phyloP scores from a whole-genome alignment of 2,329 filamentous ascomycete species.

The Plenodomus biglobosus region DNA sequence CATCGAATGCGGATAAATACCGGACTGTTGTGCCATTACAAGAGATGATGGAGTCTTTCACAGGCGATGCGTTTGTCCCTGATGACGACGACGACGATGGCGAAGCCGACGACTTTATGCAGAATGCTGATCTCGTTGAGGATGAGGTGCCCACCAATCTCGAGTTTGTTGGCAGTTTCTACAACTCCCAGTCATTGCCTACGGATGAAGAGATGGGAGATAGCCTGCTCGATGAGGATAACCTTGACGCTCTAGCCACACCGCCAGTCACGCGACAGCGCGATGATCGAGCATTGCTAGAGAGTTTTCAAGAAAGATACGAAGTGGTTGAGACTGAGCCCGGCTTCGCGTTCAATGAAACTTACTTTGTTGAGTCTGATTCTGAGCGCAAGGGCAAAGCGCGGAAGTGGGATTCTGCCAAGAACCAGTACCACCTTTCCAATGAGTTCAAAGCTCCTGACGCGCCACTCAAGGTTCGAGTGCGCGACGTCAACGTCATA shows the following conservation, averaged over 20 bases:
- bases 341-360: conserved; percentile 72
- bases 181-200: conserved; percentile 48
- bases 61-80: conserved; percentile 76
- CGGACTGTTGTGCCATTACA: conserved; percentile 83
- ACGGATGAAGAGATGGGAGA: conserved; percentile 48
- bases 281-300: conserved; percentile 46
- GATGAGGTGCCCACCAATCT: conserved; percentile 46
- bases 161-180: conserved; percentile 59
- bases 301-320: conserved; percentile 57
- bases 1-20: conserved; percentile 81
- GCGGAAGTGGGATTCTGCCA: conserved; percentile 77
- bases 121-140: conserved; percentile 42
- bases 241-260: conserved; percentile 40
- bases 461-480: conserved; percentile 73
- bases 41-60: conserved; percentile 87
- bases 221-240: conserved; percentile 46
- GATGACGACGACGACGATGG: conserved; percentile 57
- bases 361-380: conserved; percentile 68
- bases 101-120: conserved; percentile 37
- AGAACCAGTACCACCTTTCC: conserved; percentile 71
- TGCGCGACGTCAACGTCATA: conserved; percentile 88
- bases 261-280: conserved; percentile 33
- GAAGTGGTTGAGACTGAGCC: conserved; percentile 59
- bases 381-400: conserved; percentile 65
- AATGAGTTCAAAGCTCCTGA: conserved; percentile 62